These are phyloP conservation scores for Arachis stenosperma DNA, from an alignment of 306 rosid species.

Conservation along the genomic window DNA sequence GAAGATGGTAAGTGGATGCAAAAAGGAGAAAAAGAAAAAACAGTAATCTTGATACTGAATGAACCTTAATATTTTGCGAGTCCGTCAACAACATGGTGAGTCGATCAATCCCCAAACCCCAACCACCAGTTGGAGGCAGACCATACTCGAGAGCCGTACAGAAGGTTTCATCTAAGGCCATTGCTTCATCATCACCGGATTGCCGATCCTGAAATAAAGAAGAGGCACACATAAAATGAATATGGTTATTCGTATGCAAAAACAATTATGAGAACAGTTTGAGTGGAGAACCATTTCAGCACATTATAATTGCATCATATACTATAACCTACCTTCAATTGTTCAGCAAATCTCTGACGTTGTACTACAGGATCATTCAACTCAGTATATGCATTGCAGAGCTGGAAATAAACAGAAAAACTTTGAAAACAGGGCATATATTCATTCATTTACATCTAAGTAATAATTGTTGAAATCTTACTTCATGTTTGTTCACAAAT, in stretches of 20 bases:
- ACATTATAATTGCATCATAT: background rate
- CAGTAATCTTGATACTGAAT: background rate
- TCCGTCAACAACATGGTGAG: conserved; percentile 80
- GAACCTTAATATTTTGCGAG: conserved; percentile 89
- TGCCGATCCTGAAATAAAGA: conserved; percentile 71
- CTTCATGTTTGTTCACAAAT: conserved; percentile 87
- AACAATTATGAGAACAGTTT: background rate
- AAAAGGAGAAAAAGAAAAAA: background rate
- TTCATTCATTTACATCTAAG: background rate
- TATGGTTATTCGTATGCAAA: background rate
- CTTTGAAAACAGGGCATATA: background rate
- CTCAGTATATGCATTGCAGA: conserved; percentile 90
- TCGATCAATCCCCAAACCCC: conserved; percentile 97
- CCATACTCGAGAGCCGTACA: conserved; percentile 92
- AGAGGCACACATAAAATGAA: background rate
- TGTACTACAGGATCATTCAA: conserved; percentile 95
- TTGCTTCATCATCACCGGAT: conserved; percentile 97
- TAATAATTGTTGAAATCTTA: conserved; percentile 34
- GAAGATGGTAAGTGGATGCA: background rate
- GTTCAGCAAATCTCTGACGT: conserved; percentile 87
- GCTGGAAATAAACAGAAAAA: conserved; percentile 49
- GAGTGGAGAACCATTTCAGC: background rate
- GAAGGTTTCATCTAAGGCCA: conserved; percentile 89
- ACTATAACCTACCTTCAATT: conserved; percentile 89
- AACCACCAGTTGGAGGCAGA: conserved; percentile 96